Base-by-base conservation (phyloP, 345 rosid species). In the Eucalyptus erythrocorys region DNA sequence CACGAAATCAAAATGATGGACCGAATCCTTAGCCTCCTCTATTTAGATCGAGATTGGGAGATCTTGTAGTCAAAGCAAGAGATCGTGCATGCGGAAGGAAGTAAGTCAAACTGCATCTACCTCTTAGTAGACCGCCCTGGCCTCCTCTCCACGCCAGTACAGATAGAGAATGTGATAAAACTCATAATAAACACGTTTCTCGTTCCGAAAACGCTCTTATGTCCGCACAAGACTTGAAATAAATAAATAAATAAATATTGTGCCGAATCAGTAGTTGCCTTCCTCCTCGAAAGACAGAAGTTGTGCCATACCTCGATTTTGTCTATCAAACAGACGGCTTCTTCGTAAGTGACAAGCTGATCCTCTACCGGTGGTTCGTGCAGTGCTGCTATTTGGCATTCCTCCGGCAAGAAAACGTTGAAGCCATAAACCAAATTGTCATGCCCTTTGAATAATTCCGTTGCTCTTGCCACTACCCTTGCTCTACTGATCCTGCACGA, bases 381-480 rank as follows among this genome's bases (percentile, higher is more conserved):
- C 34, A 93, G n/a, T n/a, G n/a, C 93, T 37, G 94, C 92, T 92
- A 97, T 97, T 92, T 95, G 95, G 88, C 92, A 95, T 50, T 96
- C 97, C 92, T 94, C 94, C 1, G 99, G 99, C 92, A 97, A 91
- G 93, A 97, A 97, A 89, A 96, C 95, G 91, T 97, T 97, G 89
- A 97, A 96, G 87, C 99, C 99, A 86, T 89, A 94, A 51, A 97
- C 96, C 90, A 97, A 91, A 88, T 94, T 94, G 91, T 94, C 94
- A 91, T 93, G 98, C 86, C 99, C 99, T 90, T 94, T 94, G 88
- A 97, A 96, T 90, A 97, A 91, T 87, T 94, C 95, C 91, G 96
- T 96, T 80, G 96, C 99, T 88, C 98, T 92, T 47, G 94, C 95
- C 91, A 97, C 94, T 91, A 97, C 97, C 91, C 97, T 97, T 90